phyloP scores from a whole-genome alignment of 768 basidiomycete genomes.

The Psilocybe cyanescens region DNA sequence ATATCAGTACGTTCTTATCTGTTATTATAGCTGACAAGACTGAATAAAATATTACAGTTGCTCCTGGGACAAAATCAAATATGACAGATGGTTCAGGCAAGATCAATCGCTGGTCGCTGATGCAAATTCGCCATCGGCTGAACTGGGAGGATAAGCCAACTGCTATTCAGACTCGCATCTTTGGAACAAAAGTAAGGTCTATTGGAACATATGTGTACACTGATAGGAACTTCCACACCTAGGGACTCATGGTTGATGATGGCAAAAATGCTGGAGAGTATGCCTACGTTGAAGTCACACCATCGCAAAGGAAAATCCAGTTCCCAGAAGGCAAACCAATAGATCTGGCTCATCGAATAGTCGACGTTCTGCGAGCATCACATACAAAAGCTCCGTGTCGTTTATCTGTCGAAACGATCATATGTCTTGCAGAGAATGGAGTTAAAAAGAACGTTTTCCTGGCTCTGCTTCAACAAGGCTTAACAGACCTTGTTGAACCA shows the following conservation, averaged over 20 bases:
- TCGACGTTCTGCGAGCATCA: conserved; percentile 59
- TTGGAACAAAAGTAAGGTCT: conserved; percentile 46
- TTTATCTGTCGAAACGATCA: conserved; percentile 60
- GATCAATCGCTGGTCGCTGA: conserved; percentile 41
- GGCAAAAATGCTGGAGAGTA: conserved; percentile 28
- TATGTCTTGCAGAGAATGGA: conserved; percentile 65
- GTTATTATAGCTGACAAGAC: neutral
- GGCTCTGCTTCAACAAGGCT: conserved; percentile 36
- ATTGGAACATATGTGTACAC: neutral
- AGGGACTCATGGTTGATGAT: conserved; percentile 46
- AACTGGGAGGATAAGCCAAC: conserved; percentile 43
- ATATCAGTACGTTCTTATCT: conserved; percentile 46
- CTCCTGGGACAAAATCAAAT: conserved; percentile 33
- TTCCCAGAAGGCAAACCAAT: conserved; percentile 32
- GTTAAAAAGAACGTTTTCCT: conserved; percentile 49
- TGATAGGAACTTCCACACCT: neutral
- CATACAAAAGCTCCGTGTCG: conserved; percentile 49
- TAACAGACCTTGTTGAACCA: conserved; percentile 38
- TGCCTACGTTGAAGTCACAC: conserved; percentile 34
- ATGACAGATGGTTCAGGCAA: conserved; percentile 64
- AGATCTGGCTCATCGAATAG: conserved; percentile 47
- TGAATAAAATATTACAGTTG: conserved; percentile 20
- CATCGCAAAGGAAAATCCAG: conserved; percentile 51
- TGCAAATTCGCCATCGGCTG: conserved; percentile 34
- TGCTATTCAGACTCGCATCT: conserved; percentile 54